These are phyloP conservation scores for Verticillium alfalfae DNA, from an alignment of 2,329 filamentous ascomycete species.

Conservation along the genomic window DNA sequence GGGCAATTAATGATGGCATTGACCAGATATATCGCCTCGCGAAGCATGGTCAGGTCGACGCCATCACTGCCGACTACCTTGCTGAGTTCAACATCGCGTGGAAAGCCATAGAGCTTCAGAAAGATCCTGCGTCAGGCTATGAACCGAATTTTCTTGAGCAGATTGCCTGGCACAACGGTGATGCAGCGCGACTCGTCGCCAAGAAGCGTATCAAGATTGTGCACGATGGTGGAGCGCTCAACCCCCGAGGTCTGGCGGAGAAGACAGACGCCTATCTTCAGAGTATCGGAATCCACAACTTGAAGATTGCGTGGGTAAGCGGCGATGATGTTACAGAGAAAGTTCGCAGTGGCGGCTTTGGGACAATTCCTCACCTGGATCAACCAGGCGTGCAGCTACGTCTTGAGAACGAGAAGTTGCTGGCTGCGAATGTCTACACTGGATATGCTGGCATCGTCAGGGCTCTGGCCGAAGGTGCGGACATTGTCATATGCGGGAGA, in stretches of 20 bases:
- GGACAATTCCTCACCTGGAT: conserved; percentile 8
- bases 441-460: conserved; percentile 42
- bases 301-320: conserved; percentile 28
- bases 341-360: conserved; percentile 11
- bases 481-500: conserved; percentile 43
- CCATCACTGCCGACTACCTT: conserved; percentile 33
- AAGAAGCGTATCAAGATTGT: conserved; percentile 47
- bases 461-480: conserved; percentile 33
- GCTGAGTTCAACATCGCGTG: conserved; percentile 46
- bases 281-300: conserved; percentile 14
- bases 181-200: conserved; percentile 27
- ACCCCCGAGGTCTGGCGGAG: conserved; percentile 44
- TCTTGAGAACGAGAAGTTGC: not conserved
- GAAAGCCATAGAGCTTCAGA: conserved; percentile 28
- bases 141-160: conserved; percentile 33
- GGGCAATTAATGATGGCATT: conserved; percentile 18
- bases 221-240: conserved; percentile 51
- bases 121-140: conserved; percentile 25
- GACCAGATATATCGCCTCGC: conserved; percentile 18
- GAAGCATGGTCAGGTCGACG: conserved; percentile 20
- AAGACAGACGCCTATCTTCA: conserved; percentile 21
- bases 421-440: conserved; percentile 43
- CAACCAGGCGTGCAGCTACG: conserved; percentile 5
- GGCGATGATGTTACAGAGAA: conserved; percentile 29
- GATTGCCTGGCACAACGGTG: conserved; percentile 28